A percentile compares a stretch with the other conserved stretches of the same genome.
Evolutionary conservation across 768 basidiomycete species (phyloP).

Genomic region (Calocybe gangraenosa): DNA sequence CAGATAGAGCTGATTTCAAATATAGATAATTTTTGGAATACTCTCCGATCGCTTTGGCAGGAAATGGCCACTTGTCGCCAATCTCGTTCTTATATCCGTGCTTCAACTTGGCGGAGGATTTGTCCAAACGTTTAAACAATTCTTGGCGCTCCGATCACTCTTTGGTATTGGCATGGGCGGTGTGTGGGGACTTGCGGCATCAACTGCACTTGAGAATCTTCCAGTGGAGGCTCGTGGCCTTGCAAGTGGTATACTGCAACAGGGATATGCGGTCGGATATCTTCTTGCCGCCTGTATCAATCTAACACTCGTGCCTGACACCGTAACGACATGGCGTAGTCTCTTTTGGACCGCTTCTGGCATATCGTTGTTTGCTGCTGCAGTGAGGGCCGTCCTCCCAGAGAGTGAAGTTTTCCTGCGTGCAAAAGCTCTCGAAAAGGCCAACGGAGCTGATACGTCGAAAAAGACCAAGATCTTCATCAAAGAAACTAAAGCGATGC

Average conservation of each 20-base stretch:
- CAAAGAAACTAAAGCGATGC: constrained; percentile 68
- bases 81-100: constrained; percentile 64
- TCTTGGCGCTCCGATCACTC: constrained; percentile 77
- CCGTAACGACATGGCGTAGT: constrained; percentile 55
- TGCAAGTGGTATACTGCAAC: constrained; percentile 79
- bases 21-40: constrained; percentile 69
- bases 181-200: constrained; percentile 80
- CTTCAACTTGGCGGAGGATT: constrained; percentile 83
- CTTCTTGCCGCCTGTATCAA: constrained; percentile 84
- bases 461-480: constrained; percentile 71
- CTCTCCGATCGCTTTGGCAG: constrained; percentile 87
- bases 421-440: constrained; percentile 53
- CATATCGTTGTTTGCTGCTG: constrained; percentile 65
- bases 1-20: background rate
- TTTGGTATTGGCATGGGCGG: constrained; percentile 91
- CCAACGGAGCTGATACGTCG: constrained; percentile 51
- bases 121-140: constrained; percentile 68
- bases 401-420: constrained; percentile 73
- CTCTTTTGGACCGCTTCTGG: constrained; percentile 81
- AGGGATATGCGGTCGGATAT: constrained; percentile 86
- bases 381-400: constrained; percentile 62
- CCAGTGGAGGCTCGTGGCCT: constrained; percentile 85
- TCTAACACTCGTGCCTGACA: constrained; percentile 52
- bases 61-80: constrained; percentile 87
- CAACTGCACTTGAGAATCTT: constrained; percentile 85